Conservation (phyloP, 140 eudicot genomes). For the Bidens hawaiensis region DNA sequence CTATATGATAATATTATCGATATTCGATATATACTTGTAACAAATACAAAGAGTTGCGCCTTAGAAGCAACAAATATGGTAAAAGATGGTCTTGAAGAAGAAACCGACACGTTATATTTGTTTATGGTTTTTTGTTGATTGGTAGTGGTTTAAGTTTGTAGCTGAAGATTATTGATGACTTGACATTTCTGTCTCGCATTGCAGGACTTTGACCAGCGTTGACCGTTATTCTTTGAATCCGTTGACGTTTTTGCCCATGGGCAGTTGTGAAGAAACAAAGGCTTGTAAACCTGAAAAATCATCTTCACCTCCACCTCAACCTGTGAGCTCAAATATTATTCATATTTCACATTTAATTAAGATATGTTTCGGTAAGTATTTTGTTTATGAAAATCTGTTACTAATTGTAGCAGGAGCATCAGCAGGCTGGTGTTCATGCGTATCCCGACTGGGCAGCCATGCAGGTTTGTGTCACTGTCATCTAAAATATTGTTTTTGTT, state of each 20-base stretch:
- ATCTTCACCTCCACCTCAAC: conserved; percentile 58
- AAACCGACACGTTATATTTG: neutral
- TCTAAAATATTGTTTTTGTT: neutral
- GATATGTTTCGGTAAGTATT: neutral
- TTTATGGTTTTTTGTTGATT: neutral
- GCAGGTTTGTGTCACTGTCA: conserved; percentile 49
- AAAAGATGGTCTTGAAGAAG: neutral
- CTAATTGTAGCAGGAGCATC: conserved; percentile 64
- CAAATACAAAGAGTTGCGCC: neutral
- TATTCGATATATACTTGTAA: neutral
- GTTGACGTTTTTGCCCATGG: conserved; percentile 48
- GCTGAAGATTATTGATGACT: neutral
- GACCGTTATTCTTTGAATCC: neutral
- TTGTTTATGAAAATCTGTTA: conserved; percentile 1
- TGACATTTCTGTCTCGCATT: conserved; percentile 9
- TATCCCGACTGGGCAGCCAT: conserved; percentile 93
- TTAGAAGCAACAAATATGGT: conserved; percentile 1
- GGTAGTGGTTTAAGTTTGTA: neutral
- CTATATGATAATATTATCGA: neutral
- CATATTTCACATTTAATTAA: neutral
- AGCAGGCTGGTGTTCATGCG: conserved; percentile 56
- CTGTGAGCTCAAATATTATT: conserved; percentile 34
- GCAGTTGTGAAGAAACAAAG: conserved; percentile 68
- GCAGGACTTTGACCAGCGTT: conserved; percentile 22
- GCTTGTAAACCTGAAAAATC: conserved; percentile 59